A percentile compares a stretch with the other conserved stretches of the same genome.
Evolutionary conservation across 345 rosid genomes (phyloP).

Genomic region (Chamaenerion angustifolium): DNA sequence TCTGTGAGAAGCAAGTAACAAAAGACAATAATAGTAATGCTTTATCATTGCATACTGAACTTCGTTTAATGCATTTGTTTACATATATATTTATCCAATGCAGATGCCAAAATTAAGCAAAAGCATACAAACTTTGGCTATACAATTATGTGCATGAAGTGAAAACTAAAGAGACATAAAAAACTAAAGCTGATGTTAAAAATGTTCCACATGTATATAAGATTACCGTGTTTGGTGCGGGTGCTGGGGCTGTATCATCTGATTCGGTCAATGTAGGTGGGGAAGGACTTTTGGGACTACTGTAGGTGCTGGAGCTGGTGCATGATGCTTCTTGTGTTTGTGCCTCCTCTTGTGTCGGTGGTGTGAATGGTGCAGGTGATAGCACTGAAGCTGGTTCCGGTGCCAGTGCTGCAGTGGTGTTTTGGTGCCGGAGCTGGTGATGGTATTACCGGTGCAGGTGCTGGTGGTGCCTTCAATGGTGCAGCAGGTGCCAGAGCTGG

Average conservation of each 20-base stretch:
- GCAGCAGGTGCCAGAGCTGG: slow-evolving; percentile 21
- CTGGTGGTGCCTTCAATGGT: slow-evolving; percentile 18
- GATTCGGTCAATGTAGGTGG: slow-evolving; percentile 42
- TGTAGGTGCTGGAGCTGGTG: slow-evolving; percentile 48
- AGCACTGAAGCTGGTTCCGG: slow-evolving; percentile 21
- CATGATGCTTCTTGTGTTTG: slow-evolving; percentile 40
- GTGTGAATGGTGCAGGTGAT: slow-evolving; percentile 20
- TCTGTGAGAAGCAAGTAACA: slow-evolving; percentile 22
- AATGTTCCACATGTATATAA: slow-evolving; percentile 15
- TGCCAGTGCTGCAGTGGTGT: slow-evolving; percentile 22
- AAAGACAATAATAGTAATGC: too few species aligned
- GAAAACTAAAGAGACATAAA: background rate
- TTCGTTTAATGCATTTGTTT: background rate
- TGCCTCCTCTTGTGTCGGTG: slow-evolving; percentile 45
- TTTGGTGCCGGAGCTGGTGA: slow-evolving; percentile 16
- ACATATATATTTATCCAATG: too few species aligned
- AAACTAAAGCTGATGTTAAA: slow-evolving; percentile 16
- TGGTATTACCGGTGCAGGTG: slow-evolving; percentile 11
- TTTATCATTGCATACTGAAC: background rate
- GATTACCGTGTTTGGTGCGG: slow-evolving; percentile 40
- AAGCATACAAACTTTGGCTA: too few species aligned
- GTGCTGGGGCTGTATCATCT: slow-evolving; percentile 61
- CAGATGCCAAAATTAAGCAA: too few species aligned
- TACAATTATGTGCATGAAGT: slow-evolving; percentile 9
- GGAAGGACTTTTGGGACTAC: slow-evolving; percentile 45